Percentiles rank a stretch among this genome's conserved stretches.
Evolutionary conservation across 2,329 filamentous ascomycete species (phyloP).

Genomic region (Colletotrichum acutatum): DNA sequence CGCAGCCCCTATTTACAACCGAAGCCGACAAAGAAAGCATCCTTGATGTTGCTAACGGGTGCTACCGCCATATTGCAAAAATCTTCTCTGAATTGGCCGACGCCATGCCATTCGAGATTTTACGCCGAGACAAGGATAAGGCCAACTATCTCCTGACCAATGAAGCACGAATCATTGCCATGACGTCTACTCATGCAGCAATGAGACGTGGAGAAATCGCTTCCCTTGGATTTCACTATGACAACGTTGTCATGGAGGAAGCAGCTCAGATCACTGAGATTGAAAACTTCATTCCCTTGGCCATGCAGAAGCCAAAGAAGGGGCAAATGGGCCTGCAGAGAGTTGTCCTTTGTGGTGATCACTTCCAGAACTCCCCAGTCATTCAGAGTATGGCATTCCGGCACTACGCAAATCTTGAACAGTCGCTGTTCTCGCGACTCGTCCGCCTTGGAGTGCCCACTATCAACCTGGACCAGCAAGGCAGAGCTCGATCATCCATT

Average conservation of each 20-base stretch:
- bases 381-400: conserved; percentile 95
- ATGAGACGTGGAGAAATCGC: conserved; percentile 94
- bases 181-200: conserved; percentile 98
- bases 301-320: conserved; percentile 84
- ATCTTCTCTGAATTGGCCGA: conserved; percentile 94
- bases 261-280: conserved; percentile 98
- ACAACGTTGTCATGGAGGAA: conserved; percentile 98
- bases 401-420: conserved; percentile 94
- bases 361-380: conserved; percentile 95
- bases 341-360: conserved; percentile 92
- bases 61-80: conserved; percentile 87
- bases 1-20: conserved; percentile 83
- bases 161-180: conserved; percentile 96
- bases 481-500: conserved; percentile 86
- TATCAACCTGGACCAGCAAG: conserved; percentile 91
- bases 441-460: conserved; percentile 93
- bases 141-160: conserved; percentile 95
- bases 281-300: conserved; percentile 94
- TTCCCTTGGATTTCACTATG: conserved; percentile 92
- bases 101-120: conserved; percentile 93
- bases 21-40: conserved; percentile 73
- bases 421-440: conserved; percentile 92
- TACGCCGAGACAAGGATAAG: conserved; percentile 89
- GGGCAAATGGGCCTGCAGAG: conserved; percentile 83
- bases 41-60: conserved; percentile 83